Base-by-base conservation (phyloP, 192 early-diverging fungal genomes). In the Coemansia umbellata region DNA sequence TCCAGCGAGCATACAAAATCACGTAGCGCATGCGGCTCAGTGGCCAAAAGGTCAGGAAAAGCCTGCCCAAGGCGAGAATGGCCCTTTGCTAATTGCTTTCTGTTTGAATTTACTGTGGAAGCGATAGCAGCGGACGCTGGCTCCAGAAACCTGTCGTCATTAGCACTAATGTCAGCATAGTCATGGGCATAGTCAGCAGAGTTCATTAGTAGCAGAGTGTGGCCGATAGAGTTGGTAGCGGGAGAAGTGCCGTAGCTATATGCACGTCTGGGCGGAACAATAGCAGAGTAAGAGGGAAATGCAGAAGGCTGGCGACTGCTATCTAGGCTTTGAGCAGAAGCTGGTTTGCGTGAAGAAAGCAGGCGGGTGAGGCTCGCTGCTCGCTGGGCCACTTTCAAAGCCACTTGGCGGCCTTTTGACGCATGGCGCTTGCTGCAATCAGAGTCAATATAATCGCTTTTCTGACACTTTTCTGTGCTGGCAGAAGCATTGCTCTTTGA, bases 1-100 rank as follows among this genome's bases (percentile, higher is more conserved):
- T 74, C 71, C 30, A 74, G 43, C 5, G 71, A 58, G 31, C 71
- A 74, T 8, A 48, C 60, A 68, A 60, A 68, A 48, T 63, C 53
- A 31, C 43, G 26, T 10, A 43, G 40, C 21, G 41, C 17, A 3
- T 40, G 24, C 1, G 33, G 21, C 1, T 52, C 39, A 9, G 30
- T 31, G 21, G 53, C 41, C 3, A 33, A 19, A 5, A 54, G 19
- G n/a, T 63, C 60, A 2, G 67, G 67, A 36, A 60, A 69, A 5
- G 37, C 36, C 50, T 53, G 58, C 18, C n/a, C 40, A 24, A 51
- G 31, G 7, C 31, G 31, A n/a, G 19, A 33, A 18, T 31, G 30
- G 18, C 31, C 24, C 11, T 44, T 44, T 5, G 11, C 19, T 5
- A 19, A 0, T 3, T 24, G 42, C 5, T 26, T 26, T 27, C 42